Conservation (phyloP, 805 yeast genomes). For the Nakazawaea ishiwadae region DNA sequence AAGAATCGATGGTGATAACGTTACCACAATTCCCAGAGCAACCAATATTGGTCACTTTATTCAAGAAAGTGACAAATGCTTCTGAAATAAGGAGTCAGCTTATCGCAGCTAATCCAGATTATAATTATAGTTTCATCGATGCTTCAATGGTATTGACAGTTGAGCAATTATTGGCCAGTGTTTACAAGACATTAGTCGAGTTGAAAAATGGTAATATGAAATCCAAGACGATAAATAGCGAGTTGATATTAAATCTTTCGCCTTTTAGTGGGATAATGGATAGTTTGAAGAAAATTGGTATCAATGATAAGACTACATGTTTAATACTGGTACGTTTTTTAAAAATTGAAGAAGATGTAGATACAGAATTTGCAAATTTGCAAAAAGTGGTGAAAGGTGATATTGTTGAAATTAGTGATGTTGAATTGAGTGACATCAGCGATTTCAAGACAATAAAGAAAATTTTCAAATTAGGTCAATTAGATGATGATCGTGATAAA, state of each 20-base stretch:
- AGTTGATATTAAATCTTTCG: conserved; percentile 62
- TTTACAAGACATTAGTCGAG: conserved; percentile 59
- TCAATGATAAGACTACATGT: conserved; percentile 41
- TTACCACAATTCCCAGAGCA: conserved; percentile 45
- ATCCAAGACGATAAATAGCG: conserved; percentile 68
- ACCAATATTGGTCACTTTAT: conserved; percentile 37
- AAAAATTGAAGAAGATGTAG: conserved; percentile 6
- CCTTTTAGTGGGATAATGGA: conserved; percentile 72
- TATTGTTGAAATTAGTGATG: conserved; percentile 28
- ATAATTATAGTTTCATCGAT: conserved; percentile 64
- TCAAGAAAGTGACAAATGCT: conserved; percentile 39
- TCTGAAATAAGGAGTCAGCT: conserved; percentile 39
- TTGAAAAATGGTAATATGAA: conserved; percentile 40
- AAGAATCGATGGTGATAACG: conserved; percentile 8
- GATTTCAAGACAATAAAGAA: conserved; percentile 27
- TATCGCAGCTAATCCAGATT: conserved; percentile 38
- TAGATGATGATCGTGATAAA: conserved; percentile 15
- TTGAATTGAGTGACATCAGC: conserved; percentile 22
- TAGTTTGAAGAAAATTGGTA: conserved; percentile 66
- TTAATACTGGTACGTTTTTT: conserved; percentile 50
- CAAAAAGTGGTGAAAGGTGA: conserved; percentile 27
- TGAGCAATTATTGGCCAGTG: conserved; percentile 59
- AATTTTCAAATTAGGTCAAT: conserved; percentile 22
- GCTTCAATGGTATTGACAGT: conserved; percentile 50
- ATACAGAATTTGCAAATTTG: conserved; percentile 16